Conservation (phyloP, 352 stramenopile species). For the Lagenidium sp. region DNA sequence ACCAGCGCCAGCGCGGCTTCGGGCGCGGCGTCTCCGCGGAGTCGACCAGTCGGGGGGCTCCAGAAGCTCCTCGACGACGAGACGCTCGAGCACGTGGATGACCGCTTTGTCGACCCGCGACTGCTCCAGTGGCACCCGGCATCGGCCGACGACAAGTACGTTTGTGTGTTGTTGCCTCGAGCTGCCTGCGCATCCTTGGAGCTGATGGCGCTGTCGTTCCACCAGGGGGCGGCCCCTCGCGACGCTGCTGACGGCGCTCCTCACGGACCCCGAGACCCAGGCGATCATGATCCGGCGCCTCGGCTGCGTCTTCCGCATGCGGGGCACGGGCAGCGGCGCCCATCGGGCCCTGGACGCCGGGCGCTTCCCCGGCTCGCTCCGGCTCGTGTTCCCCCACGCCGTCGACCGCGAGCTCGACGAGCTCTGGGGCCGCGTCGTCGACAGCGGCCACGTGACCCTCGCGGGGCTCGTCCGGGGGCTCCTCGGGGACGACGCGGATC, state of each 20-base stretch:
- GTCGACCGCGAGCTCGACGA: constrained; percentile 44
- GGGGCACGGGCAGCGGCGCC: too few relatives aligned
- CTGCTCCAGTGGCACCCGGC: constrained; percentile 56
- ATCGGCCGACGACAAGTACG: constrained; percentile 24
- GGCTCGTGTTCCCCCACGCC: constrained; percentile 43
- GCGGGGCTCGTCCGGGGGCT: constrained; percentile 3
- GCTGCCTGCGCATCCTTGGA: too few relatives aligned
- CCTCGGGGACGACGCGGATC: constrained; percentile 4
- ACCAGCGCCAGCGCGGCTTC: too few relatives aligned
- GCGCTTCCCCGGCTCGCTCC: constrained; percentile 31
- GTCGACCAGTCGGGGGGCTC: background rate
- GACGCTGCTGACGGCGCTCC: constrained; percentile 39
- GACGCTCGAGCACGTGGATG: constrained; percentile 10
- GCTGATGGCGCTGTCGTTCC: too few relatives aligned
- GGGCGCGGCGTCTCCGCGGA: background rate
- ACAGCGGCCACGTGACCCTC: too few relatives aligned
- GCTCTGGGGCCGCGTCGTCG: constrained; percentile 32
- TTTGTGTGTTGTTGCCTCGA: too few relatives aligned
- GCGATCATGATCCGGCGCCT: constrained; percentile 42
- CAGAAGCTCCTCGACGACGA: constrained; percentile 20
- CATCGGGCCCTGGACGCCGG: constrained; percentile 6
- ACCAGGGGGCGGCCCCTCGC: constrained; percentile 25
- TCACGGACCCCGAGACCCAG: constrained; percentile 35
- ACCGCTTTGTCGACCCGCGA: constrained; percentile 15
- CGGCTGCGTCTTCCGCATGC: constrained; percentile 35